Percentiles rank a stretch among this genome's conserved stretches.
Conservation (phyloP, 2,329 filamentous ascomycete genomes). For the Exophiala sp. region DNA sequence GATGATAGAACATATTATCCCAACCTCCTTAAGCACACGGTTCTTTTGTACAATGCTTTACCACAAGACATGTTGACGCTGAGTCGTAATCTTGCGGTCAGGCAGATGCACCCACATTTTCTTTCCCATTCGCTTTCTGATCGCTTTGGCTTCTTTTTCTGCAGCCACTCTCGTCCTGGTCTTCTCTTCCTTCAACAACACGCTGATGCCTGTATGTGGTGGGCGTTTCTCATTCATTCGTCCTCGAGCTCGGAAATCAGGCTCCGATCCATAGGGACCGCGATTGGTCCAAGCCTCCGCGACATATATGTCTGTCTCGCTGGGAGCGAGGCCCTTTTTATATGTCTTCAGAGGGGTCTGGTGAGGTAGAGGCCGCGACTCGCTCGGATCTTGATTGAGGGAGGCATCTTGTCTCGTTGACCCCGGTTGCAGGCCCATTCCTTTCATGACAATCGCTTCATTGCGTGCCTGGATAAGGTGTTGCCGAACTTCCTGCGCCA, state of each 20-base stretch:
- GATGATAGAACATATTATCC: too few relatives aligned
- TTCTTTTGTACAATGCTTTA: conserved; percentile 40
- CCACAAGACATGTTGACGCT: conserved; percentile 90
- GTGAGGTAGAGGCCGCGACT: conserved; percentile 22
- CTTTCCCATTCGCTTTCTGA: conserved; percentile 66
- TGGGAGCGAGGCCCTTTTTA: conserved; percentile 64
- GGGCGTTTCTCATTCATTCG: conserved; percentile 61
- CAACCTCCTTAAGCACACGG: too few relatives aligned
- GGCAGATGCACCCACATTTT: conserved; percentile 78
- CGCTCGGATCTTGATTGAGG: conserved; percentile 19
- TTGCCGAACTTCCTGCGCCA: conserved; percentile 69
- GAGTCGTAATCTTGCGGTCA: conserved; percentile 73
- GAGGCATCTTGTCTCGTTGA: not conserved
- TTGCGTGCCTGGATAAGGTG: conserved; percentile 78
- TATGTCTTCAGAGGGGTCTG: conserved; percentile 54
- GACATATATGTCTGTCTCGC: conserved; percentile 79
- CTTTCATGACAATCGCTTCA: conserved; percentile 68
- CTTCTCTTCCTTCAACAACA: conserved; percentile 89
- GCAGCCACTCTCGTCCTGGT: conserved; percentile 75
- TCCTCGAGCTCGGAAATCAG: conserved; percentile 71
- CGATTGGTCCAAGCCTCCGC: conserved; percentile 89
- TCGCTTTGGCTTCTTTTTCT: conserved; percentile 69
- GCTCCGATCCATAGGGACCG: conserved; percentile 55
- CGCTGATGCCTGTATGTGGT: conserved; percentile 67
- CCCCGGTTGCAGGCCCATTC: conserved; percentile 64